Conservation (phyloP, 306 rosid genomes). For the Gleditsia sinensis region DNA sequence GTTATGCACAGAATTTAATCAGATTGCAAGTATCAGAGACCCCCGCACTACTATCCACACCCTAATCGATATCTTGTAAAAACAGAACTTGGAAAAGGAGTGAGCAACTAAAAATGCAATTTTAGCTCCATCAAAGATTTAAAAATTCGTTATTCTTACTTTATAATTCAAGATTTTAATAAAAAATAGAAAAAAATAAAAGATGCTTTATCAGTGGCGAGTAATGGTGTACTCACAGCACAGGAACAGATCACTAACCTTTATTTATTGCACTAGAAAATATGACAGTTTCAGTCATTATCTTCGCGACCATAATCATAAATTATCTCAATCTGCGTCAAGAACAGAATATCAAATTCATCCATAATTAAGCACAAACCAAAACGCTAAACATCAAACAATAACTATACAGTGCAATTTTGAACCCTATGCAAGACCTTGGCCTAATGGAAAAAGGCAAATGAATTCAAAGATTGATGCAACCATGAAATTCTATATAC, state of each 20-base stretch:
- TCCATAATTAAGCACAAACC: conserved; percentile 32
- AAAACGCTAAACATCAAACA: background rate
- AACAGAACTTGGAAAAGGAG: background rate
- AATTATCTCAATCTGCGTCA: conserved; percentile 80
- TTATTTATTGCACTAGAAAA: conserved; percentile 55
- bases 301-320: conserved; percentile 89
- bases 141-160: background rate
- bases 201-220: background rate
- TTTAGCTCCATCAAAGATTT: background rate
- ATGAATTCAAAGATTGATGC: background rate
- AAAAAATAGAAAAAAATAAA: background rate
- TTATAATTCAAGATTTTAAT: background rate
- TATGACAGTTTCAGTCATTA: conserved; percentile 50
- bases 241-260: conserved; percentile 43
- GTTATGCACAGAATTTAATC: background rate
- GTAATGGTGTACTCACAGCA: background rate
- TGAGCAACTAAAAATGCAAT: background rate
- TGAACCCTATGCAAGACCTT: background rate
- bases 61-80: background rate
- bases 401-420: background rate
- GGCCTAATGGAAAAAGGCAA: background rate
- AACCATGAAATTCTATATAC: background rate
- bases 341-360: conserved; percentile 26
- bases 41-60: background rate
- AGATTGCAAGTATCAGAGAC: background rate